These are phyloP conservation scores for Elongisporangium senticosum DNA, from an alignment of 352 stramenopile genomes.

Conservation along the genomic window DNA sequence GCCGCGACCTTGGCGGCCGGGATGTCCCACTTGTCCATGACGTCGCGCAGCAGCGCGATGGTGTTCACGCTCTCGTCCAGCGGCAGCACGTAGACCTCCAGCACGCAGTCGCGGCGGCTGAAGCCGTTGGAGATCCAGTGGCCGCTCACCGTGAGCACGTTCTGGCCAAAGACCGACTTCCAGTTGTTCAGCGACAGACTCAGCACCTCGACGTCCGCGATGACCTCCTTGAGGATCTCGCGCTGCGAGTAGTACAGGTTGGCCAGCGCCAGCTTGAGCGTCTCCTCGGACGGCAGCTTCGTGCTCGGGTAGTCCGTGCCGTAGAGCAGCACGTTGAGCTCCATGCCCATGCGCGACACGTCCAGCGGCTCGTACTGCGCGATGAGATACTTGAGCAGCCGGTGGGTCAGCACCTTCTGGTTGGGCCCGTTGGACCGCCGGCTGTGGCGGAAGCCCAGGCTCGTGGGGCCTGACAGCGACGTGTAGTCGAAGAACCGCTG, in stretches of 20 bases:
- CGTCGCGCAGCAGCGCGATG: constrained; percentile 65
- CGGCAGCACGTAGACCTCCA: constrained; percentile 73
- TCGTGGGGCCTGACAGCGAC: constrained; percentile 11
- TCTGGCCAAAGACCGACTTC: constrained; percentile 73
- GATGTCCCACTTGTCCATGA: constrained; percentile 85
- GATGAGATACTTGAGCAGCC: constrained; percentile 70
- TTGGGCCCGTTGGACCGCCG: constrained; percentile 16
- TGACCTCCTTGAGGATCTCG: constrained; percentile 75
- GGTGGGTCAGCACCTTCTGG: constrained; percentile 66
- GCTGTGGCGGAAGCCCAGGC: constrained; percentile 7
- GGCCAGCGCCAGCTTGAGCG: constrained; percentile 61
- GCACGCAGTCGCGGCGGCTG: constrained; percentile 62
- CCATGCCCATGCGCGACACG: constrained; percentile 55
- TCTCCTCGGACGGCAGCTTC: constrained; percentile 58
- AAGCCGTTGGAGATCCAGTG: constrained; percentile 80
- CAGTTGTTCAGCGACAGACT: constrained; percentile 78
- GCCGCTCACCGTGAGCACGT: constrained; percentile 70
- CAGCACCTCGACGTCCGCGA: constrained; percentile 66
- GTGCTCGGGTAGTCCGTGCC: constrained; percentile 30
- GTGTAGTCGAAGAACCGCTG: constrained; percentile 54
- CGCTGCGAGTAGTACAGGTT: constrained; percentile 79
- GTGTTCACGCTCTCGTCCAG: constrained; percentile 75
- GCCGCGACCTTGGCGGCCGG: constrained; percentile 58
- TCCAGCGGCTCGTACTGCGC: constrained; percentile 73
- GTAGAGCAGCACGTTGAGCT: constrained; percentile 56